These are phyloP conservation scores for Picochlorum sp. DNA, from an alignment of 139 green algal genomes.

Conservation along the genomic window DNA sequence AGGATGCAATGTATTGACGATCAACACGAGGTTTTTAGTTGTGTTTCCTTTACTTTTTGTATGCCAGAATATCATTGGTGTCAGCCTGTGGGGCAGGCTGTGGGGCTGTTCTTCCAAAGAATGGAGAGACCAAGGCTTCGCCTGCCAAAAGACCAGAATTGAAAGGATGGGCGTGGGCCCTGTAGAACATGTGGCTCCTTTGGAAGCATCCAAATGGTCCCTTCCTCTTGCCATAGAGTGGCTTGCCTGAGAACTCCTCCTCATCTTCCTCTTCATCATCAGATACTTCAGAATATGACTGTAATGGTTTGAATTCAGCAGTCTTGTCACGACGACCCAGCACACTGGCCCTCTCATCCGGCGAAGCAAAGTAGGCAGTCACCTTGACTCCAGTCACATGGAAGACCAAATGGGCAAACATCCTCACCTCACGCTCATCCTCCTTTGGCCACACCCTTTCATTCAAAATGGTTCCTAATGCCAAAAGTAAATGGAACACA, in stretches of 20 bases:
- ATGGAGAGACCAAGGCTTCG: constrained; percentile 36
- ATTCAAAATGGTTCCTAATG: constrained; percentile 21
- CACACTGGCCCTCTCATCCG: not conserved
- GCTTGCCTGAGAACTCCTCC: not conserved
- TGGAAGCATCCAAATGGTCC: not conserved
- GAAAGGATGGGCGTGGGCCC: constrained; percentile 22
- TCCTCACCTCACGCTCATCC: constrained; percentile 16
- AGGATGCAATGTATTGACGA: too few relatives aligned
- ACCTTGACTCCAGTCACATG: constrained; percentile 22
- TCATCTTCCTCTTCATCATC: not conserved
- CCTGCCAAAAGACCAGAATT: constrained; percentile 34
- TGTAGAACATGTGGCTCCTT: constrained; percentile 9
- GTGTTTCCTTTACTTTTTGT: too few relatives aligned
- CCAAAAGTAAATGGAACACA: constrained; percentile 36
- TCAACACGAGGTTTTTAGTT: too few relatives aligned
- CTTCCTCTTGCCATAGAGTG: constrained; percentile 1
- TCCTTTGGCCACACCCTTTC: constrained; percentile 21
- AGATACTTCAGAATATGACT: too few relatives aligned
- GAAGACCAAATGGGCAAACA: constrained; percentile 16
- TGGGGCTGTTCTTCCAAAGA: constrained; percentile 27
- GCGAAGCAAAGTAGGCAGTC: not conserved
- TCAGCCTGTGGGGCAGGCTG: constrained; percentile 7
- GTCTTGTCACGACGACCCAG: constrained; percentile 2
- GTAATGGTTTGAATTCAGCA: not conserved
- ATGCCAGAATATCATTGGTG: not conserved